Conservation (phyloP, 2,329 filamentous ascomycete genomes). For the Fusarium sp. region DNA sequence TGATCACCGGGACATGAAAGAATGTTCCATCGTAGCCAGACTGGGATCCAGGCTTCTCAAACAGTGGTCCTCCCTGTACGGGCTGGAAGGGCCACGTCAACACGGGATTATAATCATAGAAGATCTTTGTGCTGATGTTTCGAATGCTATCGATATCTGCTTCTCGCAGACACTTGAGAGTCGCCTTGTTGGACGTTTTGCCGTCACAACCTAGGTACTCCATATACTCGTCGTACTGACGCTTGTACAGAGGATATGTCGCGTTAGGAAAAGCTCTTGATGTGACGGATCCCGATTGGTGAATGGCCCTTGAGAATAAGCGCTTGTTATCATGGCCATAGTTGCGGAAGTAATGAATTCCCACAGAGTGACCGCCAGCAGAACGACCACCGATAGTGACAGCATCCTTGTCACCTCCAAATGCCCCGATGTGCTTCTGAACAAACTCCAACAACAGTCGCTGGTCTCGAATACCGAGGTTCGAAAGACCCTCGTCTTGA, state of each 20-base stretch:
- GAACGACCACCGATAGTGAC: conserved; percentile 68
- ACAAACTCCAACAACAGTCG: conserved; percentile 66
- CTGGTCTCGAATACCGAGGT: conserved; percentile 67
- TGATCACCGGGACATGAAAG: conserved; percentile 54
- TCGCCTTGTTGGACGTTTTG: conserved; percentile 46
- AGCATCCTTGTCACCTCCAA: conserved; percentile 64
- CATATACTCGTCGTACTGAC: conserved; percentile 50
- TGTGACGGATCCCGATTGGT: conserved; percentile 55
- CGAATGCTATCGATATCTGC: conserved; percentile 54
- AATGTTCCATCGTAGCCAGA: conserved; percentile 55
- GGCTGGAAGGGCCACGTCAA: conserved; percentile 64
- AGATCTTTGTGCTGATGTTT: conserved; percentile 55
- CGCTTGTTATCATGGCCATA: conserved; percentile 50
- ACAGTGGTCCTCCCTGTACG: conserved; percentile 57
- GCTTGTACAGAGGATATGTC: conserved; percentile 50
- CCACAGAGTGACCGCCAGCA: conserved; percentile 60
- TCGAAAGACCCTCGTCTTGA: conserved; percentile 56
- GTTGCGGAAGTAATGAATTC: conserved; percentile 56
- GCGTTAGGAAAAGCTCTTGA: conserved; percentile 54
- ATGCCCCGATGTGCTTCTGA: conserved; percentile 62
- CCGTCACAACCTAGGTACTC: conserved; percentile 48
- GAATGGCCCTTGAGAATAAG: conserved; percentile 52
- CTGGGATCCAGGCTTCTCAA: conserved; percentile 61
- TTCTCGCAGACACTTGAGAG: conserved; percentile 55
- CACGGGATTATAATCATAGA: conserved; percentile 53